Conservation (phyloP, 169 alveolate species). For the Cryptosporidium bovis region DNA sequence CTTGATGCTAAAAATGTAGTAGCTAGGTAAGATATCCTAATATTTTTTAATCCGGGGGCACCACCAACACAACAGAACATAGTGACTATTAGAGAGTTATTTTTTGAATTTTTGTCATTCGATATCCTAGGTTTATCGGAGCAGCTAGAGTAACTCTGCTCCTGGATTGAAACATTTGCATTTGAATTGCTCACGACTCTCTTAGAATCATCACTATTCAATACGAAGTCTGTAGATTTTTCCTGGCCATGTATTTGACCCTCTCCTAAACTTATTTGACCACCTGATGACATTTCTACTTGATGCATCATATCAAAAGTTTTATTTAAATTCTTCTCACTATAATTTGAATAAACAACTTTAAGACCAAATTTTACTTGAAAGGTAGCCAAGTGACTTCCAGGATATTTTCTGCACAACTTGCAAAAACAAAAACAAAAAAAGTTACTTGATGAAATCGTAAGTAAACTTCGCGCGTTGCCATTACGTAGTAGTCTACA, state of each 20-base stretch:
- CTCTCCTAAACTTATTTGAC: slow-evolving; percentile 1
- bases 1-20: slow-evolving; percentile 70
- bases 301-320: background rate
- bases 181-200: background rate
- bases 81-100: slow-evolving; percentile 14
- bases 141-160: background rate
- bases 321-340: background rate
- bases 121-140: background rate
- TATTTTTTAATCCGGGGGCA: background rate
- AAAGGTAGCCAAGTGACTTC: background rate
- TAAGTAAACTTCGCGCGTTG: slow-evolving; percentile 35
- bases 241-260: background rate
- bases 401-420: background rate
- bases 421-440: background rate
- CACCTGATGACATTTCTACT: slow-evolving; percentile 5
- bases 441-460: slow-evolving; percentile 60
- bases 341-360: background rate
- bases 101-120: slow-evolving; percentile 1
- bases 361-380: background rate
- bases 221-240: slow-evolving; percentile 3
- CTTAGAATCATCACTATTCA: background rate
- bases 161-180: background rate
- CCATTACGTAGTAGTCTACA: slow-evolving; percentile 31
- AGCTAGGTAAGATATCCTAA: slow-evolving; percentile 30
- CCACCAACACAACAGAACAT: slow-evolving; percentile 57